A percentile compares a stretch with the other conserved stretches of the same genome.
Evolutionary conservation across 306 rosid species (phyloP).

Genomic region (Trichosanthes cucumerina): DNA sequence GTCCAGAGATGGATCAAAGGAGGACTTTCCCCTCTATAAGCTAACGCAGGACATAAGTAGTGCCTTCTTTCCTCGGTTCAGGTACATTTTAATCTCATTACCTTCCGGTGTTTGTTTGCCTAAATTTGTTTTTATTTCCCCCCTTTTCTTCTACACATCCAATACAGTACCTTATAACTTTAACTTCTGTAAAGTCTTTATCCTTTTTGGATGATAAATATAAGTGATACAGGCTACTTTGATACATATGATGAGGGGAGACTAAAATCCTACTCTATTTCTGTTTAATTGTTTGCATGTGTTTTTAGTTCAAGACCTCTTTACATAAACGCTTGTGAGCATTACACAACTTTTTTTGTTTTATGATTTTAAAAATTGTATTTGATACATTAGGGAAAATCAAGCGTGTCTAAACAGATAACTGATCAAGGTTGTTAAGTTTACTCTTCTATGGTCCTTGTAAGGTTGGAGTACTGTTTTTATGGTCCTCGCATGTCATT

Average conservation of each 20-base stretch:
- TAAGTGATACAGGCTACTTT: not conserved
- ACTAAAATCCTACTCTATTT: not conserved
- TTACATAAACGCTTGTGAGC: not conserved
- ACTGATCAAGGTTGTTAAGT: not conserved
- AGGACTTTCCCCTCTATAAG: slow-evolving; percentile 28
- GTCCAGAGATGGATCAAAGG: slow-evolving; percentile 33
- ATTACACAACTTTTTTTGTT: not conserved
- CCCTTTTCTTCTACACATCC: not conserved
- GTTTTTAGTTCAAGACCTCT: not conserved
- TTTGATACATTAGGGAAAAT: not conserved
- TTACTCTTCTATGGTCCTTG: not conserved
- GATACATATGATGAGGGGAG: not conserved
- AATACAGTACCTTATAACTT: not conserved
- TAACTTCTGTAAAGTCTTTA: not conserved
- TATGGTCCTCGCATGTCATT: not conserved
- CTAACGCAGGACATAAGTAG: slow-evolving; percentile 63
- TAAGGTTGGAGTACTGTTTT: not conserved
- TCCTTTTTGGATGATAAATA: not conserved
- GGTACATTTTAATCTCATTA: slow-evolving; percentile 31
- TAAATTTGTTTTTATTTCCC: not conserved
- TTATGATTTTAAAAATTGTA: not conserved
- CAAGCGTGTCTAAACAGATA: not conserved
- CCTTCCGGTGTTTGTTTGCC: not conserved
- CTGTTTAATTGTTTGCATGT: not conserved
- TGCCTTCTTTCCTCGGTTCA: slow-evolving; percentile 71